Conservation (phyloP, 257 asterid species). For the Solanum dulcamara region DNA sequence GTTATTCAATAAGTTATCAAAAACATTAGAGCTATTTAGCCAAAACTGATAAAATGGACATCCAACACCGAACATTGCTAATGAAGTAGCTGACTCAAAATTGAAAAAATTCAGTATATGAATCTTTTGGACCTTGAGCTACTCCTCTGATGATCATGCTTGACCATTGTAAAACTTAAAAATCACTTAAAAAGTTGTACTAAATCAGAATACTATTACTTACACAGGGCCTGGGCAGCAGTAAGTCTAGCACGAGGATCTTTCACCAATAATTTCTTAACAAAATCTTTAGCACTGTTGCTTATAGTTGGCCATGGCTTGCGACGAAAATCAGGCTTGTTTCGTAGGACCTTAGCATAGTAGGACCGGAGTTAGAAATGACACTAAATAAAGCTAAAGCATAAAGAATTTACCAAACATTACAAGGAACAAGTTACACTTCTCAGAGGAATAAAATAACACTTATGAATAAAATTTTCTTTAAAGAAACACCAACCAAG, state of each 20-base stretch:
- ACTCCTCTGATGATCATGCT: neutral
- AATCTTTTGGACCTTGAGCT: neutral
- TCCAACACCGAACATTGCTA: neutral
- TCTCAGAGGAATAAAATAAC: neutral
- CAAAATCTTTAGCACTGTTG: constrained; percentile 74
- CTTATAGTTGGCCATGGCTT: constrained; percentile 85
- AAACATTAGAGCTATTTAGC: neutral
- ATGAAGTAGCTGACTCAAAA: neutral
- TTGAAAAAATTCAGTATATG: neutral
- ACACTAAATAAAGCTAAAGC: neutral
- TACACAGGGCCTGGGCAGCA: constrained; percentile 87
- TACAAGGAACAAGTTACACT: neutral
- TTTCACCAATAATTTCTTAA: constrained; percentile 59
- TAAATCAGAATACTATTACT: constrained; percentile 3
- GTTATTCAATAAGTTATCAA: neutral
- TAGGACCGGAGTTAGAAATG: neutral
- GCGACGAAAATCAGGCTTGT: constrained; percentile 77
- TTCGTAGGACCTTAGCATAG: constrained; percentile 40
- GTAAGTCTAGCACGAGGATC: constrained; percentile 85
- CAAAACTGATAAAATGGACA: neutral
- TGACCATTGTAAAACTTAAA: neutral
- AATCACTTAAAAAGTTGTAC: neutral
- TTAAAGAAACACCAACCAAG: neutral
- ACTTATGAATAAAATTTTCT: neutral
- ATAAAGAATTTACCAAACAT: neutral